Conservation (phyloP, 306 rosid species). For the Styphnolobium japonicum region DNA sequence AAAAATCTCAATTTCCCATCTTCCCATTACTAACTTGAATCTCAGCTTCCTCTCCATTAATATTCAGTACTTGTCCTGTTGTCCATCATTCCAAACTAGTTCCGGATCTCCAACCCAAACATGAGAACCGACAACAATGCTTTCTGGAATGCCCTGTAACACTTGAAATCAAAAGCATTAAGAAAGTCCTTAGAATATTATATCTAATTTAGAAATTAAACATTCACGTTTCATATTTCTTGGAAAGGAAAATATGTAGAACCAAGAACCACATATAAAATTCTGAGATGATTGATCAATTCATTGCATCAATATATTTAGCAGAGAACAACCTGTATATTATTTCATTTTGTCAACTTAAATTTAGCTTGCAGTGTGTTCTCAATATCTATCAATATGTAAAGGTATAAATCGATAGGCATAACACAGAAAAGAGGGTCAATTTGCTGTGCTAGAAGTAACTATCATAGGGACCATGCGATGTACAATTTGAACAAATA, state of each 20-base stretch:
- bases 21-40: conserved; percentile 61
- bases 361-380: not conserved
- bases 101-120: conserved; percentile 81
- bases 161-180: conserved; percentile 19
- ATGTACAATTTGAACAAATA: not conserved
- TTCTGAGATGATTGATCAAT: not conserved
- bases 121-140: conserved; percentile 75
- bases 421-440: not conserved
- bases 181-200: conserved; percentile 4
- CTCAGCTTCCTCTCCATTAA: conserved; percentile 81
- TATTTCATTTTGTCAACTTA: conserved; percentile 3
- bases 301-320: not conserved
- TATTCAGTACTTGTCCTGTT: conserved; percentile 54
- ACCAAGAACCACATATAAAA: not conserved
- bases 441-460: not conserved
- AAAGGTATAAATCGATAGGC: not conserved
- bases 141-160: conserved; percentile 66
- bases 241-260: not conserved
- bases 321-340: not conserved
- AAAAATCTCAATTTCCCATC: conserved; percentile 49
- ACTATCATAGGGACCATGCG: not conserved
- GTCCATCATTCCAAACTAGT: conserved; percentile 78
- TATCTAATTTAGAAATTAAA: conserved; percentile 8
- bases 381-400: not conserved
- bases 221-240: not conserved